Percentiles rank a stretch among this genome's conserved stretches.
Evolutionary conservation across 179 eudicot genomes (phyloP).

Genomic region (Beta corolliflora): DNA sequence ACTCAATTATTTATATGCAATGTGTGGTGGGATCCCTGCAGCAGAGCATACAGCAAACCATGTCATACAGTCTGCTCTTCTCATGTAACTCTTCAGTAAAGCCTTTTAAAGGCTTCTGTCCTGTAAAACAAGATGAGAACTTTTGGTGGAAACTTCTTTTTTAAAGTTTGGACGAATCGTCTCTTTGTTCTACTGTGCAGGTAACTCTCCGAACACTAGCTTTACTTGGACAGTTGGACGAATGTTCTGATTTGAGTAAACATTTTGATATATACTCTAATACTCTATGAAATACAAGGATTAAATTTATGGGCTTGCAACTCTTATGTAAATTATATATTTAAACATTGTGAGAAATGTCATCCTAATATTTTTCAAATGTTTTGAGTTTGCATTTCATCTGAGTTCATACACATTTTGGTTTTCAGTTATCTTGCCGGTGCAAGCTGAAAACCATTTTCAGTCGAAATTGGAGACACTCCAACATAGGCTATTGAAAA

Average conservation of each 20-base stretch:
- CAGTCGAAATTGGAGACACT: neutral
- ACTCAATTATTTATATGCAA: neutral
- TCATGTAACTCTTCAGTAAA: neutral
- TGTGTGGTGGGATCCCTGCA: neutral
- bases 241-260: neutral
- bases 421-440: no score
- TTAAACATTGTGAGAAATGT: neutral
- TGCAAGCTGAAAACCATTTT: no score
- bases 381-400: neutral
- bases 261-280: no score
- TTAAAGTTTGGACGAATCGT: neutral
- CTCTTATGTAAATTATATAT: neutral
- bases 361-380: neutral
- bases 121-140: neutral
- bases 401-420: neutral
- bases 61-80: neutral
- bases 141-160: neutral
- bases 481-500: neutral
- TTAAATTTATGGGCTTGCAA: neutral
- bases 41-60: neutral
- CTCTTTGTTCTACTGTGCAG: neutral
- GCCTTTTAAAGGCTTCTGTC: neutral
- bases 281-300: no score
- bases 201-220: neutral
- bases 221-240: neutral